phyloP scores from a whole-genome alignment of 2,329 filamentous ascomycete genomes.

The Aspergillus felis region DNA sequence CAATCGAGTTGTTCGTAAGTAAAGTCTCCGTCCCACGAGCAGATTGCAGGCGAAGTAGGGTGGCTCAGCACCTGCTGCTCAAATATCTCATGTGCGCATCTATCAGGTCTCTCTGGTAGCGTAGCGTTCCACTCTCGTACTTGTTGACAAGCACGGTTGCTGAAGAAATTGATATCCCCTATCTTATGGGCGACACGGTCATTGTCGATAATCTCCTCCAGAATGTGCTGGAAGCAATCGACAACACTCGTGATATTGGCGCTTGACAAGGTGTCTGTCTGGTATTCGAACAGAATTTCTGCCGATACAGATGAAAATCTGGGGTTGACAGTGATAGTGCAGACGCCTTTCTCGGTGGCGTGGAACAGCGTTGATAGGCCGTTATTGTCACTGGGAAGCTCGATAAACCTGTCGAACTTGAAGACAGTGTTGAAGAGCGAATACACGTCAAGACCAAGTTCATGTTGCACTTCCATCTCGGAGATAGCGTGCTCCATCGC shows the following conservation, averaged over 20 bases:
- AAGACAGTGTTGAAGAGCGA: conserved; percentile 31
- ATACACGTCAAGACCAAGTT: conserved; percentile 21
- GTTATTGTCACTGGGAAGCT: conserved; percentile 2
- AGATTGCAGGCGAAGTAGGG: conserved; percentile 27
- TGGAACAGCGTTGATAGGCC: neutral
- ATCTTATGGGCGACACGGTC: conserved; percentile 13
- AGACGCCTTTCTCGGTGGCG: conserved; percentile 6
- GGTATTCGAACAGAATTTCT: conserved; percentile 49
- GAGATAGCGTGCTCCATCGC: conserved; percentile 18
- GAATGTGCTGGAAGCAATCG: conserved; percentile 30
- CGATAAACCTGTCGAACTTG: conserved; percentile 15
- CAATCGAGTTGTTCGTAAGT: conserved; percentile 36
- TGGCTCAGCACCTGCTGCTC: conserved; percentile 25
- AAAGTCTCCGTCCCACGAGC: conserved; percentile 35
- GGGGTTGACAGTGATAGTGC: conserved; percentile 27
- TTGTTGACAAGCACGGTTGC: conserved; percentile 27
- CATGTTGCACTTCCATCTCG: conserved; percentile 21
- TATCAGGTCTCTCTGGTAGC: conserved; percentile 25
- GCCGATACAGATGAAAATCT: conserved; percentile 31
- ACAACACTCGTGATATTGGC: conserved; percentile 28
- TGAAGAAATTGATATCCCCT: conserved; percentile 28
- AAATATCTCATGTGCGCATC: conserved; percentile 36
- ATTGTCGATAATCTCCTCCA: conserved; percentile 24
- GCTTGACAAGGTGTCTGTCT: conserved; percentile 49
- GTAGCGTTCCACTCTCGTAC: conserved; percentile 32